Evolutionary conservation across 148 eudicot genomes (phyloP).

Genomic region (Polygonum maritimum): DNA sequence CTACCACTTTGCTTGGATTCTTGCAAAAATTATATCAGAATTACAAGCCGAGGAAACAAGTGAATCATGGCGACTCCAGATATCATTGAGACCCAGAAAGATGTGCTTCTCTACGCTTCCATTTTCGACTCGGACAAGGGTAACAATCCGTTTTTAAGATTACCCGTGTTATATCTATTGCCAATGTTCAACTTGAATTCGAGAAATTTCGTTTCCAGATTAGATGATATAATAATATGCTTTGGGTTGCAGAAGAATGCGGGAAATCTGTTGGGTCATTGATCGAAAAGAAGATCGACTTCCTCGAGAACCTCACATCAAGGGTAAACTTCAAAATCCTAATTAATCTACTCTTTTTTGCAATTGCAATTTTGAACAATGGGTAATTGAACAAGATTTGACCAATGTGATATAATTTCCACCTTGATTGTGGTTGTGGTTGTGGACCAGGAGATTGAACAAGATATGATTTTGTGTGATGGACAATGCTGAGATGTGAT

Average conservation of each 20-base stretch:
- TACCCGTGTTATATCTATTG: neutral
- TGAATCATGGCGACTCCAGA: constrained; percentile 52
- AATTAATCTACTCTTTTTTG: neutral
- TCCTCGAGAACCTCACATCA: constrained; percentile 65
- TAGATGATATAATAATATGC: neutral
- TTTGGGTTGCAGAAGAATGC: constrained; percentile 37
- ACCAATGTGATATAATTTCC: neutral
- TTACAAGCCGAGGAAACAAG: neutral
- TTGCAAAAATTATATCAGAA: neutral
- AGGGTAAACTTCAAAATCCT: constrained; percentile 32
- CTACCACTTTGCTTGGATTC: neutral
- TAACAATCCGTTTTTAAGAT: constrained; percentile 14
- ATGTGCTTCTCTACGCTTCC: constrained; percentile 40
- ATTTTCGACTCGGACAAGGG: constrained; percentile 52
- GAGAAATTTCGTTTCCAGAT: neutral
- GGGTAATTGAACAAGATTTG: neutral
- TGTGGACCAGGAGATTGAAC: no score
- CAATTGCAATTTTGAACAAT: neutral
- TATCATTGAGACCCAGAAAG: constrained; percentile 40
- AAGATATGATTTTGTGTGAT: neutral
- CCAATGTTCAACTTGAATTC: neutral
- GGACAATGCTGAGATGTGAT: neutral
- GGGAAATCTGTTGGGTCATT: constrained; percentile 49
- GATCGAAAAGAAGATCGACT: constrained; percentile 83
- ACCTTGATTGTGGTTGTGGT: no score